Base-by-base conservation (phyloP, 2,329 filamentous ascomycete species). In the Scolecobasidium constrictum region DNA sequence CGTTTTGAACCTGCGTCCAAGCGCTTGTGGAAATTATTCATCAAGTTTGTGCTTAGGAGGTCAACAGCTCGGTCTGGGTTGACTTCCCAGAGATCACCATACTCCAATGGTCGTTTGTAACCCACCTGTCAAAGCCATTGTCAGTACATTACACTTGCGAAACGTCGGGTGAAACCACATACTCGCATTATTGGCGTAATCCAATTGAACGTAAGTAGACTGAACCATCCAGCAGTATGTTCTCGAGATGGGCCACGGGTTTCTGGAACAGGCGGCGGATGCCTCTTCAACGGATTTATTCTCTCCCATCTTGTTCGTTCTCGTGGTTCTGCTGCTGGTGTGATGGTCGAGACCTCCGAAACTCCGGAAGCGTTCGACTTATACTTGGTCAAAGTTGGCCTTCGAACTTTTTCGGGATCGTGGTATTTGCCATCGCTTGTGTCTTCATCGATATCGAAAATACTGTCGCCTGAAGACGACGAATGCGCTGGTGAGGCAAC, bases 41-140 rank as follows among this genome's bases (percentile, higher is more conserved):
- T 72, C 36, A 94, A 65, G 50, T 72, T 81, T 5, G 64, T 61
- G 5, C 83, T 78, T 60, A 94, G 67, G 9, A 77, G 66, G 48
- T 85, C 78, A 35, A 86, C 78, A 13, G 77, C 74, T 47, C 92
- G 74, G 47, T 83, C 67, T 0, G 88, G 88, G 49, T 95, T 95
- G 51, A 96, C 83, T 1, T 71, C 66, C 82, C 87, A 96, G 45
- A 98, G 78, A 58, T 98, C 92, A 50, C 83, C 84, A 43, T 80
- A 65, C 54, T 94, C 82, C 2, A 98, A 72, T 2, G 80, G 77
- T 12, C 92, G 80, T 56, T 86, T 80, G 62, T 95, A 96, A 26
- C 92, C 92, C 31, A 78, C 75, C 79, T 86, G 19, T 16, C 2
- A 12, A 20, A 20, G 37, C 6, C 21, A 39, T 11, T 26, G 7